Base-by-base conservation (phyloP, 2,329 filamentous ascomycete genomes). In the Nemania abortiva region DNA sequence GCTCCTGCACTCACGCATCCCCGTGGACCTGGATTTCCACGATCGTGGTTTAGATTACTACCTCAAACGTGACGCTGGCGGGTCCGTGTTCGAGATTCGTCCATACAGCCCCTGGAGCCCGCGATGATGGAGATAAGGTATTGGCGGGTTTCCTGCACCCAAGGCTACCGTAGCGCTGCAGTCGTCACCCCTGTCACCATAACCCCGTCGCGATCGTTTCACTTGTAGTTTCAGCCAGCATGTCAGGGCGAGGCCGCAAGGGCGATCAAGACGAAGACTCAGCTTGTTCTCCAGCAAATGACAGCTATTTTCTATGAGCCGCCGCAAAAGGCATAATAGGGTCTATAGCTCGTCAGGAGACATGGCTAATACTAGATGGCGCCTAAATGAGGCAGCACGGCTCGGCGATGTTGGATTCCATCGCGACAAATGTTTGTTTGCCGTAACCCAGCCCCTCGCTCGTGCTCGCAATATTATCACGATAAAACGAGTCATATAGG, bases 151-250 rank as follows among this genome's bases (percentile, higher is more conserved):
- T 47, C 5, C 7, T 9, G 6, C 15, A 47, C 42, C n/a, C 39
- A 53, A 68, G 42, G n/a, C 49, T 52, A 39, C 24, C 58, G 10
- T 29, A 45, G 66, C 24, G 62, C 67, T 54, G 52, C 56, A 34
- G 39, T 39, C 18, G 39, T 56, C 27, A 42, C 62, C 69, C 69
- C 62, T 62, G 57, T 62, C 53, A 15, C 22, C 54, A 22, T 50
- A 37, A 56, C 61, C 68, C 56, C 58, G 62, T 63, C 54, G 54
- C 27, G 39, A 67, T 67, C 56, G 69, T 71, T 70, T 71, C 69
- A 70, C 20, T 34, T 71, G 64, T 27, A 42, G 69, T 71, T 71
- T 71, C 69, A 70, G 47, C 53, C 54, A 58, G 27, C 69, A 57
- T 59, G 53, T 55, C 34, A 58, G 27, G 6, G n/a, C n/a, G n/a